Evolutionary conservation across 306 rosid genomes (phyloP).

Genomic region (Inga laurina): DNA sequence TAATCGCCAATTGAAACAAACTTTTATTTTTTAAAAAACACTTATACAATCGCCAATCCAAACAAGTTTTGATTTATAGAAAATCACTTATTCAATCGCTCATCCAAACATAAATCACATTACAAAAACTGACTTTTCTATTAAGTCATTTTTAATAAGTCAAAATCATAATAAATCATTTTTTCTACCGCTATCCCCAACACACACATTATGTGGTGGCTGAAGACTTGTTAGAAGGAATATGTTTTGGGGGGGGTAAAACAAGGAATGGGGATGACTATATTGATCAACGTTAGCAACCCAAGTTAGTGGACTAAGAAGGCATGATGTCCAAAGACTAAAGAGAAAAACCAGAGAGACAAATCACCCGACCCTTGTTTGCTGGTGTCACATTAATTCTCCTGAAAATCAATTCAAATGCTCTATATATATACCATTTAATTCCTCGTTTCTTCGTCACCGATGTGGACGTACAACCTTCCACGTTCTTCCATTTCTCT

Average conservation of each 20-base stretch:
- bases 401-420: neutral
- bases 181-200: too few relatives aligned
- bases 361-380: constrained; percentile 30
- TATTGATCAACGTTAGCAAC: neutral
- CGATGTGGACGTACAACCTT: neutral
- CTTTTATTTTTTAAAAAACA: too few relatives aligned
- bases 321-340: neutral
- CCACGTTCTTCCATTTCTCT: neutral
- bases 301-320: neutral
- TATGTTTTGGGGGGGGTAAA: too few relatives aligned
- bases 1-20: too few relatives aligned
- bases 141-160: too few relatives aligned
- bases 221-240: neutral
- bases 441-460: neutral
- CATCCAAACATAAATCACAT: too few relatives aligned
- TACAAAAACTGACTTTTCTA: too few relatives aligned
- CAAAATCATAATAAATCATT: too few relatives aligned
- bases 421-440: neutral
- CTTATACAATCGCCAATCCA: too few relatives aligned
- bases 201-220: neutral
- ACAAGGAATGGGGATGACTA: neutral
- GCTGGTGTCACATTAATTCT: neutral
- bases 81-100: too few relatives aligned
- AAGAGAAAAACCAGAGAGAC: neutral
- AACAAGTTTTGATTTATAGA: too few relatives aligned